Evolutionary conservation across 2,329 filamentous ascomycete species (phyloP).

Genomic region (Phialocephala subalpina): DNA sequence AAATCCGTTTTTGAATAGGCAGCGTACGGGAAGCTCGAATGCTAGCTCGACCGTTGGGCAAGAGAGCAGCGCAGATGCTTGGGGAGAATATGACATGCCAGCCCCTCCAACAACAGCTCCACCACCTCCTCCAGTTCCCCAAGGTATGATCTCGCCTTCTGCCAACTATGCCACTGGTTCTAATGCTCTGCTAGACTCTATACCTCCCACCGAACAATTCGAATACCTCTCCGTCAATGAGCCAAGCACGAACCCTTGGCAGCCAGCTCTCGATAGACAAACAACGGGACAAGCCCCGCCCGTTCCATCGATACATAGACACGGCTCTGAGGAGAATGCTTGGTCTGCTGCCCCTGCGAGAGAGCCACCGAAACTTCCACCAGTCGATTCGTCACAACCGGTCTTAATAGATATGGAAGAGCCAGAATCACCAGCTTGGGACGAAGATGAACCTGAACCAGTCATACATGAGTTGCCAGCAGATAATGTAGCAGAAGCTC

Average conservation of each 20-base stretch:
- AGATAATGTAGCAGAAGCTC: slow-evolving; percentile 26
- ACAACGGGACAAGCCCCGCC: slow-evolving; percentile 23
- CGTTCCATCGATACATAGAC: slow-evolving; percentile 29
- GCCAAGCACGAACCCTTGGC: slow-evolving; percentile 43
- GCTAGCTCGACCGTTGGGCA: slow-evolving; percentile 28
- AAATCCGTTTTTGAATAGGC: slow-evolving; percentile 43
- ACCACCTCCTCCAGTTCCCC: slow-evolving; percentile 28
- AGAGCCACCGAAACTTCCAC: slow-evolving; percentile 24
- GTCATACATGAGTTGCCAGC: slow-evolving; percentile 33
- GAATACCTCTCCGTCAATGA: slow-evolving; percentile 37
- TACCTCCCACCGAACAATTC: slow-evolving; percentile 34
- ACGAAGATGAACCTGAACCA: slow-evolving; percentile 43
- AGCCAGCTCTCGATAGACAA: slow-evolving; percentile 36
- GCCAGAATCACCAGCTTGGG: slow-evolving; percentile 43
- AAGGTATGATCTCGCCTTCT: slow-evolving; percentile 27
- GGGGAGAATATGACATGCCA: slow-evolving; percentile 34
- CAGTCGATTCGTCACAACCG: slow-evolving; percentile 30
- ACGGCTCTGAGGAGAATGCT: slow-evolving; percentile 41
- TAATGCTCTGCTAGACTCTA: slow-evolving; percentile 15
- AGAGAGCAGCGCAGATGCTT: slow-evolving; percentile 41
- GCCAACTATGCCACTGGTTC: neutral
- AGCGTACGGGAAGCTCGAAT: slow-evolving; percentile 29
- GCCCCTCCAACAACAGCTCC: slow-evolving; percentile 29
- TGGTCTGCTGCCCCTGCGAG: slow-evolving; percentile 36
- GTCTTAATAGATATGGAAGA: slow-evolving; percentile 41